phyloP scores from a whole-genome alignment of 257 asterid genomes.

The Leonotis leonurus region DNA sequence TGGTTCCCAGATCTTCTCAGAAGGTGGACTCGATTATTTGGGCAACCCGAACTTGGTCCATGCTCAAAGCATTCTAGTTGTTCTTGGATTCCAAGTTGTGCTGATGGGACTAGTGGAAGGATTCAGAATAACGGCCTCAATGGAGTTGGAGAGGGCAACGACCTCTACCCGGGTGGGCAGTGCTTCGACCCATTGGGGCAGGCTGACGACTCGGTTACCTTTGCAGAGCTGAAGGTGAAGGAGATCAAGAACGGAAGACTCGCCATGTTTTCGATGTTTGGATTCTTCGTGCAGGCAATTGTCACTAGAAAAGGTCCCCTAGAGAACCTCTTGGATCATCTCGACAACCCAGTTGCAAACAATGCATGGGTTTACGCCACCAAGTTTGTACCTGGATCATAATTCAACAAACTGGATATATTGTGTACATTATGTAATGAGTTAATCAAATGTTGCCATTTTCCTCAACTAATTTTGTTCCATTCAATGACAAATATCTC shows the following conservation, averaged over 20 bases:
- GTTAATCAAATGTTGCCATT: neutral
- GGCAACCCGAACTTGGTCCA: conserved; percentile 79
- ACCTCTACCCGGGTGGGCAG: conserved; percentile 82
- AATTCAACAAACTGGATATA: neutral
- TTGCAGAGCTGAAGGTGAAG: conserved; percentile 74
- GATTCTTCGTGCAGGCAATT: conserved; percentile 63
- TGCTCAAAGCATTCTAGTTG: conserved; percentile 79
- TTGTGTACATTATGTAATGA: conserved; percentile 9
- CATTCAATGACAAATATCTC: neutral
- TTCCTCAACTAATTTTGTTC: neutral
- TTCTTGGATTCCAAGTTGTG: conserved; percentile 70
- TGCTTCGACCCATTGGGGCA: conserved; percentile 77
- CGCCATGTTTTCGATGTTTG: conserved; percentile 83
- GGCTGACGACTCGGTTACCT: conserved; percentile 62
- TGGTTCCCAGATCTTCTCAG: conserved; percentile 68
- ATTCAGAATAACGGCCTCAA: conserved; percentile 65
- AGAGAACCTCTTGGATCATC: conserved; percentile 69
- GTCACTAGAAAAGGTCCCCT: conserved; percentile 62
- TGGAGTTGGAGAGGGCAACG: conserved; percentile 78
- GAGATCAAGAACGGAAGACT: conserved; percentile 75
- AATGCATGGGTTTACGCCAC: conserved; percentile 82
- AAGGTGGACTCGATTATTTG: conserved; percentile 70
- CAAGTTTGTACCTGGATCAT: conserved; percentile 64
- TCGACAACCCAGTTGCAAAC: conserved; percentile 77
- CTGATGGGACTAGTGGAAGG: conserved; percentile 85